These are phyloP conservation scores for Mycena galopus DNA, from an alignment of 768 basidiomycete genomes.

Conservation along the genomic window DNA sequence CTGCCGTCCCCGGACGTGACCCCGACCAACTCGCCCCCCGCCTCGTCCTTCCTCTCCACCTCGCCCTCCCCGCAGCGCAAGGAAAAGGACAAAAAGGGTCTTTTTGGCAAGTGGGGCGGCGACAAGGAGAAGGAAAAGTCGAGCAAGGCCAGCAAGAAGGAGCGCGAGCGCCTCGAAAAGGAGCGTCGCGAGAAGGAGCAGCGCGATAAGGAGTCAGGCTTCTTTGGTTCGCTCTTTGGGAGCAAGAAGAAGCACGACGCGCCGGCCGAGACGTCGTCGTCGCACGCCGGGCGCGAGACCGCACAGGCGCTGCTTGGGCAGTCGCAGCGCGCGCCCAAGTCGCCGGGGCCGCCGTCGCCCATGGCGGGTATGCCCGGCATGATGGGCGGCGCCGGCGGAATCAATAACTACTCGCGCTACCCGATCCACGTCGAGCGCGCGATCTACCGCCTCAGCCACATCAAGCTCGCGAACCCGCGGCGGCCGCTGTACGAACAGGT, in stretches of 20 bases:
- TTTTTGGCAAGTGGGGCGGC: slow-evolving; percentile 68
- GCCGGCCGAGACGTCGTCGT: slow-evolving; percentile 47
- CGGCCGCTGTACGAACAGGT: slow-evolving; percentile 98
- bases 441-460: slow-evolving; percentile 96
- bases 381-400: slow-evolving; percentile 47
- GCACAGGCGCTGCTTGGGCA: slow-evolving; percentile 91
- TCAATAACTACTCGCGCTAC: slow-evolving; percentile 79
- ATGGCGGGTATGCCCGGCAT: slow-evolving; percentile 19
- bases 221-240: slow-evolving; percentile 94
- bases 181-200: slow-evolving; percentile 61
- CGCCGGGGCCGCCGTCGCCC: slow-evolving; percentile 62
- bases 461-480: slow-evolving; percentile 97
- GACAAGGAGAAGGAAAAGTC: slow-evolving; percentile 65
- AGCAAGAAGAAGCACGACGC: slow-evolving; percentile 89
- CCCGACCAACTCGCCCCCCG: slow-evolving; percentile 47
- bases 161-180: slow-evolving; percentile 56
- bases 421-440: slow-evolving; percentile 99
- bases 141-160: slow-evolving; percentile 51
- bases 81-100: slow-evolving; percentile 79
- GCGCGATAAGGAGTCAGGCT: slow-evolving; percentile 77
- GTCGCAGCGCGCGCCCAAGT: slow-evolving; percentile 68
- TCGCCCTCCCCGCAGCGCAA: slow-evolving; percentile 62
- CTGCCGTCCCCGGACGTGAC: slow-evolving; percentile 38
- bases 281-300: slow-evolving; percentile 80
- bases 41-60: slow-evolving; percentile 48